Evolutionary conservation across 805 yeast species (phyloP).

Genomic region (Sugiyamaella smithiae): DNA sequence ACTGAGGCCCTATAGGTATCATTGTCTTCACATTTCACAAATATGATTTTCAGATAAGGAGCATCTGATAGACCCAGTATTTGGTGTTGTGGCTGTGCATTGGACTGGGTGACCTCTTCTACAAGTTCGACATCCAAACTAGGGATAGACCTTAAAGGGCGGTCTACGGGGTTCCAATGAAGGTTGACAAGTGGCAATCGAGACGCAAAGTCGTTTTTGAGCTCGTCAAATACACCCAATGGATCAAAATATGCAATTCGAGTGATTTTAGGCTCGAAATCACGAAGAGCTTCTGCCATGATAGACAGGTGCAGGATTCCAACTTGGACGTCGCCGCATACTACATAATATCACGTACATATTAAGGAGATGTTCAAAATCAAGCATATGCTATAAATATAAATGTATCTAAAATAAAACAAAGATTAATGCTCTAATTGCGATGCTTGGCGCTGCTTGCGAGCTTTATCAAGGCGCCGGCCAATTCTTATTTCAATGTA

Average conservation of each 20-base stretch:
- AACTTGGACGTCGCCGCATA: too few species aligned
- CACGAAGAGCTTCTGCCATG: conserved; percentile 6
- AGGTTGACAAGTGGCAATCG: conserved; percentile 59
- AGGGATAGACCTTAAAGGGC: conserved; percentile 63
- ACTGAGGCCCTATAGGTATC: conserved; percentile 78
- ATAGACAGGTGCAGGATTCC: background rate
- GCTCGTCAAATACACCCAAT: conserved; percentile 50
- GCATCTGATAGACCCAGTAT: conserved; percentile 41
- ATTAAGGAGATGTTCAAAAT: too few species aligned
- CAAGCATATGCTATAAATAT: too few species aligned
- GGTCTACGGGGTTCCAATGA: conserved; percentile 60
- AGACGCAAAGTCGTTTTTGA: conserved; percentile 43
- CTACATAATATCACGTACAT: too few species aligned
- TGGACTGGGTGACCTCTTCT: conserved; percentile 44
- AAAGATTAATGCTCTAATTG: background rate
- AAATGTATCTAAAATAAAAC: background rate
- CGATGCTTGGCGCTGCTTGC: conserved; percentile 1
- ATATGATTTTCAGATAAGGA: conserved; percentile 64
- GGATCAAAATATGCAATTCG: conserved; percentile 72
- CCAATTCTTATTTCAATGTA: conserved; percentile 16
- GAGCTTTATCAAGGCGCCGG: conserved; percentile 11
- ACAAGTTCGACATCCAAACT: conserved; percentile 50
- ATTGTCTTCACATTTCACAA: conserved; percentile 60
- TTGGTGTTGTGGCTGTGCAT: conserved; percentile 34
- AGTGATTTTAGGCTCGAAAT: conserved; percentile 23